Conservation (phyloP, 805 yeast genomes). For the Monosporozyma servazzii region DNA sequence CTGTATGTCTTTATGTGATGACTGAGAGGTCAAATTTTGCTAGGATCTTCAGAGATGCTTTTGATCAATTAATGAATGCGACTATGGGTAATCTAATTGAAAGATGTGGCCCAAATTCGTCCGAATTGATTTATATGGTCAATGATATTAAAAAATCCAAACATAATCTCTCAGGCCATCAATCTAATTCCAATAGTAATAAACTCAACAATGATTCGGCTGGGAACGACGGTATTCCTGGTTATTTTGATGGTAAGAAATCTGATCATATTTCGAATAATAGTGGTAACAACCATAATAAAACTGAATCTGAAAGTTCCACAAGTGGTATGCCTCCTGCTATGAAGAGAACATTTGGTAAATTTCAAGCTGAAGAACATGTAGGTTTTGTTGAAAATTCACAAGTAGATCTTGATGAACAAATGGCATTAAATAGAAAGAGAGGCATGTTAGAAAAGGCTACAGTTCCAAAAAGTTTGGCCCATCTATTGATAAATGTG, state of each 20-base stretch:
- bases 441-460: conserved; percentile 42
- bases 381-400: conserved; percentile 33
- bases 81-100: conserved; percentile 54
- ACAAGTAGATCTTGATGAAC: conserved; percentile 35
- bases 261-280: not conserved
- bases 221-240: not conserved
- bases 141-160: not conserved
- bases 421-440: conserved; percentile 39
- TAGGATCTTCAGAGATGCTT: conserved; percentile 52
- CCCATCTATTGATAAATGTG: conserved; percentile 39
- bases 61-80: conserved; percentile 57
- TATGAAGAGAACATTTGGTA: conserved; percentile 37
- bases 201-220: conserved; percentile 4
- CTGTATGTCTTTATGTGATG: conserved; percentile 55
- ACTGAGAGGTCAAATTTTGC: conserved; percentile 58
- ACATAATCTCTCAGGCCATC: not conserved
- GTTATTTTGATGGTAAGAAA: not conserved
- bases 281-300: not conserved
- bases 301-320: not conserved
- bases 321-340: conserved; percentile 51
- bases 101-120: conserved; percentile 54
- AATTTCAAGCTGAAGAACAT: conserved; percentile 25
- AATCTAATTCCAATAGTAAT: not conserved
- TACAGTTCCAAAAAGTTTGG: conserved; percentile 48
- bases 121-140: conserved; percentile 39